Evolutionary conservation across 2,329 filamentous ascomycete genomes (phyloP), one percentile per base, ranked within the genome.

Genomic region (Trichoderma polysporum): DNA sequence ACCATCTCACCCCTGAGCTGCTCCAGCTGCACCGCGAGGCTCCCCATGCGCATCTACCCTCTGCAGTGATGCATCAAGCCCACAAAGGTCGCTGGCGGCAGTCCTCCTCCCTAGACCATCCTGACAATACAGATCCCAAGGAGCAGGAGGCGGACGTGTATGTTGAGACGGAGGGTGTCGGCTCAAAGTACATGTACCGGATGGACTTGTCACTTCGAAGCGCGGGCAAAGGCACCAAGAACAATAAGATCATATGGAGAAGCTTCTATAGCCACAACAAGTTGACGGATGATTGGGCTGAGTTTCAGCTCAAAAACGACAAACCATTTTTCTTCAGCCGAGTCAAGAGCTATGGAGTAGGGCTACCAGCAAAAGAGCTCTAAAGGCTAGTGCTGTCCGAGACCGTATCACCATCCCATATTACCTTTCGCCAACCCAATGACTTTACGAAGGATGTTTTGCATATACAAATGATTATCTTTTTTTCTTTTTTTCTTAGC

Each of bases 221-320:
- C 70, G 86, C 89, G 0, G 85, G 87, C 13, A 86, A 84, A 70
- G 85, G 84, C 0, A 82, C 88, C 0, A 88, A 88, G 75, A 97
- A 96, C 74, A 97, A 94, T 69, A 97, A 96, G 79, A 79, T 99
- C 59, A 81, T 83, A 0, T 99, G 95, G 94, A 90, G 91, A 73
- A 90, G 91, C 0, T 97, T 94, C 76, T 97, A 92, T 87, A 94
- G 90, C 80, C 94, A 96, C 76, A 97, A 98, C 76, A 86, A 87
- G 71, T 78, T 97, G 74, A 97, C 93, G 8, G 93, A 97, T 76
- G 94, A 97, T 78, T 95, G 92, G 91, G 92, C 85, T 4, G 90
- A 92, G 79, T 98, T 98, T 78, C 77, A 79, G 15, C 77, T 88
- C 45, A 85, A 84, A 76, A 86, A 90, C 71, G 83, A 88, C 66